phyloP scores from a whole-genome alignment of 2,329 filamentous ascomycete genomes.

The Arthroderma sp. region DNA sequence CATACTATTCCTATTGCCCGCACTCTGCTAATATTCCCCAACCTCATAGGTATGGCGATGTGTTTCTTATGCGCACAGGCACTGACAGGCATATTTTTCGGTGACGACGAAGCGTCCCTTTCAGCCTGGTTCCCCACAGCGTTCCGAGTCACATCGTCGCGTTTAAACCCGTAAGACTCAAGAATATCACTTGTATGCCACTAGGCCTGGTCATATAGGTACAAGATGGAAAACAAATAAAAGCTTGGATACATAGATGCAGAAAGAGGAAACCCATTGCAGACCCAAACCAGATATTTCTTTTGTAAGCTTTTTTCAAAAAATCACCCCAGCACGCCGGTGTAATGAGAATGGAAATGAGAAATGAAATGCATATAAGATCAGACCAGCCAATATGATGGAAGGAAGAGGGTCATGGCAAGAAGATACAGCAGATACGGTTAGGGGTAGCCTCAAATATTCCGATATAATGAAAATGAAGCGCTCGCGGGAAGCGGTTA shows the following conservation, averaged over 20 bases:
- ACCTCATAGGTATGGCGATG: slow-evolving; percentile 12
- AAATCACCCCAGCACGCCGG: background rate
- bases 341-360: background rate
- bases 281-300: background rate
- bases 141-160: slow-evolving; percentile 9
- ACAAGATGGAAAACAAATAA: slow-evolving; percentile 1
- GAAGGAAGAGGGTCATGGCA: background rate
- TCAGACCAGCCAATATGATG: background rate
- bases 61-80: slow-evolving; percentile 13
- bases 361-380: background rate
- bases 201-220: slow-evolving; percentile 2
- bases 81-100: slow-evolving; percentile 13
- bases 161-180: background rate
- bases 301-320: background rate
- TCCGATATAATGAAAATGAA: background rate
- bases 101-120: slow-evolving; percentile 10
- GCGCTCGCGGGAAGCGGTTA: background rate
- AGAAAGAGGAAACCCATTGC: background rate
- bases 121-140: slow-evolving; percentile 13
- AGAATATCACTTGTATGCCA: slow-evolving; percentile 1
- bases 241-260: background rate
- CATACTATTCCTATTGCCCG: background rate
- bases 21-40: background rate
- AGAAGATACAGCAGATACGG: background rate
- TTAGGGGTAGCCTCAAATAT: background rate